These are phyloP conservation scores for Staphylotrichum longicolle DNA, from an alignment of 495 filamentous ascomycete species.

Conservation along the genomic window DNA sequence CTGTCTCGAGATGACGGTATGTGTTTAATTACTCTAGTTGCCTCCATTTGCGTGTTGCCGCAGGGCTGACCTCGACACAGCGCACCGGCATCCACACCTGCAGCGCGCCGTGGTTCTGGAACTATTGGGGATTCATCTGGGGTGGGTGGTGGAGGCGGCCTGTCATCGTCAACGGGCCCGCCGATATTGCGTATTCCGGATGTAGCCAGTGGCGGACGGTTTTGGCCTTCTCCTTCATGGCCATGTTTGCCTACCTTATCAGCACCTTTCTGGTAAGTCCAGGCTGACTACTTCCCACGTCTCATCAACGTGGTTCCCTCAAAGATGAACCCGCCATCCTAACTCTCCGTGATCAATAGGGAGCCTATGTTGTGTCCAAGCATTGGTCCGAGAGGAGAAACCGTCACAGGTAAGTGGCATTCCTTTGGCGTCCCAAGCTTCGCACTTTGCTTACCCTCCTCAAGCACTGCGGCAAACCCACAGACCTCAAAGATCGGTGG, in stretches of 20 bases:
- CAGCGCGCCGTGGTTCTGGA: slow-evolving; percentile 24
- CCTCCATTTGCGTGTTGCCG: background rate
- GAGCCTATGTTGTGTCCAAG: slow-evolving; percentile 12
- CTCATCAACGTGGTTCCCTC: background rate
- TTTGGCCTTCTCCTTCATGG: slow-evolving; percentile 31
- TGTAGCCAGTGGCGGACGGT: slow-evolving; percentile 24
- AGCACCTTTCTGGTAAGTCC: slow-evolving; percentile 27
- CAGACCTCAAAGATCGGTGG: too few relatives aligned
- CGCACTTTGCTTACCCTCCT: too few relatives aligned
- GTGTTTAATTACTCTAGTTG: background rate
- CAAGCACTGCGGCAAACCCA: too few relatives aligned
- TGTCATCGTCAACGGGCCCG: background rate
- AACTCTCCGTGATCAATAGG: background rate
- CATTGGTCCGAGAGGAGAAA: slow-evolving; percentile 2
- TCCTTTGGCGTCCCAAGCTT: background rate
- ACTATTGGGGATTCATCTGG: slow-evolving; percentile 33
- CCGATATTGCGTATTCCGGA: slow-evolving; percentile 9
- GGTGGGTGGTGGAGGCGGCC: slow-evolving; percentile 21
- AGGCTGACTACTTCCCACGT: background rate
- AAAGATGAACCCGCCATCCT: background rate
- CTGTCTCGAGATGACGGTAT: slow-evolving; percentile 25
- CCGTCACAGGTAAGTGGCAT: slow-evolving; percentile 3
- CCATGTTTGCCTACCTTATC: slow-evolving; percentile 21
- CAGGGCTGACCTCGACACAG: slow-evolving; percentile 4
- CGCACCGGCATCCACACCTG: slow-evolving; percentile 22